Conservation (phyloP, 2,329 filamentous ascomycete species). For the Diplodia corticola region DNA sequence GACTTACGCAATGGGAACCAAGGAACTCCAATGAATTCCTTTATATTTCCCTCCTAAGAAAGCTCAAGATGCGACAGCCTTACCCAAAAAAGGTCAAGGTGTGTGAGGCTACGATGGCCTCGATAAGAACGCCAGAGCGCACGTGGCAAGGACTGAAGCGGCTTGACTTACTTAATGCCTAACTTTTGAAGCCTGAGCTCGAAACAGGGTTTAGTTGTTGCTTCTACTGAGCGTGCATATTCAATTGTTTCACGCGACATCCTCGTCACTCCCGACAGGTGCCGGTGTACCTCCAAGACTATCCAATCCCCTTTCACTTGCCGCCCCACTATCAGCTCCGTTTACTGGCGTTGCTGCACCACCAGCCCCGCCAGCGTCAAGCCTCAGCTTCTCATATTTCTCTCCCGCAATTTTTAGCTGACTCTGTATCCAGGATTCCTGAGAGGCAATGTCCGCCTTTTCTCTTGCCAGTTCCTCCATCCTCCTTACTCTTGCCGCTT, state of each 20-base stretch:
- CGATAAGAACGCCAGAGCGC: background rate
- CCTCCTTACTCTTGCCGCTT: constrained; percentile 59
- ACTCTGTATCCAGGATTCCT: constrained; percentile 78
- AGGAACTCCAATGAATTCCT: background rate
- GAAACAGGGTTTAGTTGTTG: background rate
- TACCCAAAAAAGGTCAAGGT: background rate
- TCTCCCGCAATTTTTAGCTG: constrained; percentile 79
- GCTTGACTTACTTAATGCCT: background rate
- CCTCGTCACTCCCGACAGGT: constrained; percentile 15
- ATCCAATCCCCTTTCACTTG: constrained; percentile 33
- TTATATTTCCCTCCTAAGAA: background rate
- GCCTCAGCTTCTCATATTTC: constrained; percentile 62
- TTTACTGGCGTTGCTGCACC: constrained; percentile 34
- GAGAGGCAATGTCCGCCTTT: constrained; percentile 64
- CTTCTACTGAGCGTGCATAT: background rate
- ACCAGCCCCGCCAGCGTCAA: constrained; percentile 45
- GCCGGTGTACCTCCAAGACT: constrained; percentile 40
- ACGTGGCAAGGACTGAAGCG: background rate
- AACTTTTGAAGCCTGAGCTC: background rate
- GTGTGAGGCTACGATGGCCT: background rate
- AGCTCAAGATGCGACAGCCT: background rate
- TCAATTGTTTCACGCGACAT: background rate
- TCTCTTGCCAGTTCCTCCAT: constrained; percentile 69
- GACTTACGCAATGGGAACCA: background rate
- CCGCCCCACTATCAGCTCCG: constrained; percentile 34